phyloP scores from a whole-genome alignment of 139 green algal species.

The Chlamydomonas schloesseri region DNA sequence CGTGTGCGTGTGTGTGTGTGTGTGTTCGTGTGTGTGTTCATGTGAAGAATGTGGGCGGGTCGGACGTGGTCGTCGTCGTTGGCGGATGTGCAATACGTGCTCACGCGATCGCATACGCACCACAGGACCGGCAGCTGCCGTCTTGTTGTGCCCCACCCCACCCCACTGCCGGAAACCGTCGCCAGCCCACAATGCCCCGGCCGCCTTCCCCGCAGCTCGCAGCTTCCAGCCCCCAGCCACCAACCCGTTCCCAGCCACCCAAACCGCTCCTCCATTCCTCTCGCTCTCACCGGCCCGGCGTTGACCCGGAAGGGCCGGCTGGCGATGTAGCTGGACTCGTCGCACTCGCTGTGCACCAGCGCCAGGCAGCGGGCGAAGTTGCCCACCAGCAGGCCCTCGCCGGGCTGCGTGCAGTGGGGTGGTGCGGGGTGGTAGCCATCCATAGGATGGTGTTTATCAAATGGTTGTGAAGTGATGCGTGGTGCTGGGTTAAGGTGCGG shows the following conservation, averaged over 20 bases:
- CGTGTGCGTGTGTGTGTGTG: not conserved
- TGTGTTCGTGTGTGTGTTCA: too few species aligned
- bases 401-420: conserved; percentile 48
- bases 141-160: too few species aligned
- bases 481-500: too few species aligned
- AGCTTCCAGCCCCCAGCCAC: too few species aligned
- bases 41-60: too few species aligned
- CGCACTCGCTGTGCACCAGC: conserved; percentile 91
- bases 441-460: not conserved
- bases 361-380: conserved; percentile 88
- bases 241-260: not conserved
- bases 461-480: not conserved
- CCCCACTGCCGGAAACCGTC: too few species aligned
- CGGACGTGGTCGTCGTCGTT: too few species aligned
- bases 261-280: not conserved
- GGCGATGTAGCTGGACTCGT: conserved; percentile 84
- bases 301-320: conserved; percentile 94
- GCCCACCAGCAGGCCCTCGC: conserved; percentile 93
- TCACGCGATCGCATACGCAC: too few species aligned
- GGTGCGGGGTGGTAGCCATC: not conserved
- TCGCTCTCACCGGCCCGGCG: conserved; percentile 74
- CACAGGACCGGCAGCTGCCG: too few species aligned
- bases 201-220: too few species aligned
- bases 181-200: too few species aligned
- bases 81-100: too few species aligned